Evolutionary conservation across 2,329 filamentous ascomycete species (phyloP).

Genomic region (Leptographium flavum): DNA sequence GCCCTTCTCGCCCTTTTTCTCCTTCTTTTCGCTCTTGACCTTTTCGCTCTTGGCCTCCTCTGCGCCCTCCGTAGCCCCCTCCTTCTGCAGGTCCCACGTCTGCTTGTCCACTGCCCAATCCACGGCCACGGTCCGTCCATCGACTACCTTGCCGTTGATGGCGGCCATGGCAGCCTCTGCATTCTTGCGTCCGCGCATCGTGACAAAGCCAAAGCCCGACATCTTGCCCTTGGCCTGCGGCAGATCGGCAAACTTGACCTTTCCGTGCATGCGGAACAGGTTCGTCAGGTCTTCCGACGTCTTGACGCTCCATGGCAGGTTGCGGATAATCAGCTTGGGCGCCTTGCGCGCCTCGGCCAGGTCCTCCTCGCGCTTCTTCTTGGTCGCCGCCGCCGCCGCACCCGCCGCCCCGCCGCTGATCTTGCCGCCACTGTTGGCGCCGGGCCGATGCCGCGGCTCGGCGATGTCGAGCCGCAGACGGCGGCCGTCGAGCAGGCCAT

Average conservation of each 20-base stretch:
- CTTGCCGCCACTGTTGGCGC: slow-evolving; percentile 19
- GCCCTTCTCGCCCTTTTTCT: slow-evolving; percentile 13
- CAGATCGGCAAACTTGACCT: slow-evolving; percentile 75
- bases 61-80: slow-evolving; percentile 19
- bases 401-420: not conserved
- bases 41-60: slow-evolving; percentile 15
- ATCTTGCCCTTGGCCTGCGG: slow-evolving; percentile 66
- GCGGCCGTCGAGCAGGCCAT: slow-evolving; percentile 61
- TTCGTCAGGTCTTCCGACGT: slow-evolving; percentile 63
- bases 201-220: slow-evolving; percentile 85
- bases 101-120: slow-evolving; percentile 95
- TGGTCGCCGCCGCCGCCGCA: slow-evolving; percentile 25
- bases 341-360: slow-evolving; percentile 45
- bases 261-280: slow-evolving; percentile 78
- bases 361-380: slow-evolving; percentile 44
- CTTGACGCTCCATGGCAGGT: slow-evolving; percentile 93
- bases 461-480: slow-evolving; percentile 80
- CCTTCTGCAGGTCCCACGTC: slow-evolving; percentile 51
- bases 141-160: slow-evolving; percentile 80
- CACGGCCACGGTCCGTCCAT: slow-evolving; percentile 78
- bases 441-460: slow-evolving; percentile 62
- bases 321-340: slow-evolving; percentile 76
- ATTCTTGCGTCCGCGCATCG: slow-evolving; percentile 76
- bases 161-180: slow-evolving; percentile 75
- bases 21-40: slow-evolving; percentile 16